phyloP scores from a whole-genome alignment of 108 stramenopile species.

The Nitzschia sp. region DNA sequence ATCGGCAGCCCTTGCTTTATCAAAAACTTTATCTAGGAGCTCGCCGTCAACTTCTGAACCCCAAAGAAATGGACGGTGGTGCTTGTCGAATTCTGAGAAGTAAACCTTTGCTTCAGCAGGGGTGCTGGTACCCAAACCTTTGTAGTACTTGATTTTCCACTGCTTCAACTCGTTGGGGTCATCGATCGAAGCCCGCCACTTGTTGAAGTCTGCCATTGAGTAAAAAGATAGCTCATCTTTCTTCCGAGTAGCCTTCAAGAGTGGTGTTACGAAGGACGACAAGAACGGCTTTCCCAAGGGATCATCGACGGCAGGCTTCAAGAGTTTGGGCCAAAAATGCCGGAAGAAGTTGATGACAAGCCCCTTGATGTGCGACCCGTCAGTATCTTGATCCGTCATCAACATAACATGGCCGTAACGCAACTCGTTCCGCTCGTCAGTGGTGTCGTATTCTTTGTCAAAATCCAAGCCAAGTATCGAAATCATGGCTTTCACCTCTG shows the following conservation, averaged over 20 bases:
- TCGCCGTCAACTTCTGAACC: conserved; percentile 74
- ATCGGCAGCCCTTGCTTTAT: conserved; percentile 74
- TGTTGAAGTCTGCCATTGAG: conserved; percentile 80
- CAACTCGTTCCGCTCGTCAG: conserved; percentile 58
- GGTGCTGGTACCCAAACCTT: conserved; percentile 94
- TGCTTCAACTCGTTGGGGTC: conserved; percentile 45
- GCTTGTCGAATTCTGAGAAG: conserved; percentile 70
- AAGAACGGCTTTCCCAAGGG: conserved; percentile 62
- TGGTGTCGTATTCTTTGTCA: conserved; percentile 73
- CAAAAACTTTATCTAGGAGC: conserved; percentile 86
- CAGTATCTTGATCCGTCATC: conserved; percentile 93
- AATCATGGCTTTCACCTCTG: conserved; percentile 86
- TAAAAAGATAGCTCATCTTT: conserved; percentile 71
- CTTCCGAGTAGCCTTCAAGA: conserved; percentile 76
- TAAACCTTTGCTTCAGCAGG: conserved; percentile 89
- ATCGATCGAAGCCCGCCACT: conserved; percentile 65
- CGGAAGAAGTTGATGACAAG: conserved; percentile 92
- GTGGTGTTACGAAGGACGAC: conserved; percentile 86
- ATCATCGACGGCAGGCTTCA: conserved; percentile 60
- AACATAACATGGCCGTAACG: conserved; percentile 94
- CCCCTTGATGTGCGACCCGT: conserved; percentile 93
- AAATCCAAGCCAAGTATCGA: conserved; percentile 89
- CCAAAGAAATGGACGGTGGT: conserved; percentile 78
- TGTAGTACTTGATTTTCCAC: conserved; percentile 92
- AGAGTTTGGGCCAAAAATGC: conserved; percentile 88